Percentiles rank a stretch among this genome's conserved stretches.
phyloP scores from a whole-genome alignment of 2,329 filamentous ascomycete species.

The Aureobasidium vineae region DNA sequence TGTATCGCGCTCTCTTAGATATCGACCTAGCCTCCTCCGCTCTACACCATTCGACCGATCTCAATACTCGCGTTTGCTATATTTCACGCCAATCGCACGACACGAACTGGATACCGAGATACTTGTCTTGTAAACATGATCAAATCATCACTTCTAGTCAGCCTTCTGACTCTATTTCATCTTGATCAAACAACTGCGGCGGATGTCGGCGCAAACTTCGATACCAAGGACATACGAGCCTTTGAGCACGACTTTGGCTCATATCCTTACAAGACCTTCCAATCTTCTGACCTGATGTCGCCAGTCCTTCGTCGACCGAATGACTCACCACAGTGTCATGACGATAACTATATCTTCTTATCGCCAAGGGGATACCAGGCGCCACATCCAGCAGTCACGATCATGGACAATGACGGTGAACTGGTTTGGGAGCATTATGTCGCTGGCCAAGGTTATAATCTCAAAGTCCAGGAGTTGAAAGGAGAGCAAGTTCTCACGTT shows the following conservation, averaged over 20 bases:
- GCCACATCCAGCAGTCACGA: constrained; percentile 32
- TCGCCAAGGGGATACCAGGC: constrained; percentile 34
- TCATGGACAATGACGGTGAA: constrained; percentile 34
- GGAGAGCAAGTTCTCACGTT: constrained; percentile 42
- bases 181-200: not conserved
- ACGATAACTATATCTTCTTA: constrained; percentile 32
- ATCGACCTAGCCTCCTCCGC: too few species aligned
- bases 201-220: constrained; percentile 15
- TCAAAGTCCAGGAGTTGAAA: constrained; percentile 39
- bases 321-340: constrained; percentile 11
- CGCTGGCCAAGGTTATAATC: constrained; percentile 38
- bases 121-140: too few species aligned
- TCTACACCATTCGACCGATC: not conserved
- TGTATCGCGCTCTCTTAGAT: not conserved
- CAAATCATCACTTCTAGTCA: not conserved
- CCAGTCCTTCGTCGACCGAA: not conserved
- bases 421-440: constrained; percentile 37
- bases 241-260: constrained; percentile 23
- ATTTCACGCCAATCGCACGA: too few species aligned
- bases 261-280: constrained; percentile 19
- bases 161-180: not conserved
- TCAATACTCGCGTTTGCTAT: not conserved
- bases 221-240: not conserved
- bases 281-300: constrained; percentile 6
- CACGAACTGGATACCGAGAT: too few species aligned